Evolutionary conservation across 225 moss, liverwort and hornwort species (phyloP).

Genomic region (Pseudoscleropodium purum): DNA sequence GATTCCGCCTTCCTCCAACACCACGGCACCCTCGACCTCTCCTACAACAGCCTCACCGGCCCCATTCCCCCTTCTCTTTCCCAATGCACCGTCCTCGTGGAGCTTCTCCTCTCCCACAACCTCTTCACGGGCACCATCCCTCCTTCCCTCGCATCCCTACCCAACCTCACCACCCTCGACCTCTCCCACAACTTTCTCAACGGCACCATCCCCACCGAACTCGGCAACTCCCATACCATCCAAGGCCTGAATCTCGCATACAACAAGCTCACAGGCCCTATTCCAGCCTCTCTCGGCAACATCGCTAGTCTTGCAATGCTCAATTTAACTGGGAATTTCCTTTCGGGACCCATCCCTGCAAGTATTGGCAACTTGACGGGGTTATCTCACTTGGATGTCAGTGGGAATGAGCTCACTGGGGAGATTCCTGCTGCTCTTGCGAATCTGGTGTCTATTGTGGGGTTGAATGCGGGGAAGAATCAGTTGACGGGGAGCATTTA

Average conservation of each 20-base stretch:
- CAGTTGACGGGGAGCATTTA: constrained; percentile 40
- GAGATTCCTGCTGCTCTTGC: constrained; percentile 53
- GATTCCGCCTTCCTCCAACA: constrained; percentile 69
- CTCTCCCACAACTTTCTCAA: constrained; percentile 29
- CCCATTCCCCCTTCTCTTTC: constrained; percentile 27
- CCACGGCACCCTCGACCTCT: constrained; percentile 71
- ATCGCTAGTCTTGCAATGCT: constrained; percentile 33
- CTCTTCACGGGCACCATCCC: constrained; percentile 35
- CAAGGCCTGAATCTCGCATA: constrained; percentile 45
- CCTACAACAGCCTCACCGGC: constrained; percentile 50
- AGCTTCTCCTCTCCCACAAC: constrained; percentile 42
- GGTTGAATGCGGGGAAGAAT: constrained; percentile 43
- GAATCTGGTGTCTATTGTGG: constrained; percentile 55
- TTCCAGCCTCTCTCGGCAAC: constrained; percentile 38
- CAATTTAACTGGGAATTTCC: constrained; percentile 39
- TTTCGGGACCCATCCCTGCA: constrained; percentile 39
- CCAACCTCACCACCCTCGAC: constrained; percentile 32
- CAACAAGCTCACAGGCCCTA: constrained; percentile 33
- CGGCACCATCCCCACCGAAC: constrained; percentile 26
- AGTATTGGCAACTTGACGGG: constrained; percentile 41
- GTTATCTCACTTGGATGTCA: constrained; percentile 36
- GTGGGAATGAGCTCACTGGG: constrained; percentile 36
- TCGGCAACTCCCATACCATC: constrained; percentile 24
- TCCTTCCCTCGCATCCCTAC: constrained; percentile 10
- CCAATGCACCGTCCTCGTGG: constrained; percentile 37